A percentile compares a stretch with the other conserved stretches of the same genome.
Conservation (phyloP, 139 green algal genomes). For the Chlorella sorokiniana region DNA sequence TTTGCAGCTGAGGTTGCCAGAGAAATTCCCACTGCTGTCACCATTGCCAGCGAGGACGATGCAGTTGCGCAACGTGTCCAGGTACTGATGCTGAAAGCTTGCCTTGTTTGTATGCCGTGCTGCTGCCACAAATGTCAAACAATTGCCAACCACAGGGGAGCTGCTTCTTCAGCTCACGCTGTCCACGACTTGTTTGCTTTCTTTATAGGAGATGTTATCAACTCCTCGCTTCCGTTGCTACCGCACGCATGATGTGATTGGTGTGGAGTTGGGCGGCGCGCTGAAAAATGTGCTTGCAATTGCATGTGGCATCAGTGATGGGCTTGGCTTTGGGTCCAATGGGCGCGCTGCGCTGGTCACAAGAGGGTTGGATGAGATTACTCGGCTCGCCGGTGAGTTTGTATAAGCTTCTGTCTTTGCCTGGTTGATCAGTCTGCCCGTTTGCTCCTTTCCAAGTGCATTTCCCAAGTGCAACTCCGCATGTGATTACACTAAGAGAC, state of each 20-base stretch:
- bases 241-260: conserved; percentile 60
- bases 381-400: conserved; percentile 50
- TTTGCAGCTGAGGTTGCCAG: conserved; percentile 68
- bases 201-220: conserved; percentile 53
- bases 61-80: conserved; percentile 41
- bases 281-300: conserved; percentile 79
- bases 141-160: too few species aligned
- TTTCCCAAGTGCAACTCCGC: too few species aligned
- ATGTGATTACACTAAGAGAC: too few species aligned
- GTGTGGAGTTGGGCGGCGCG: conserved; percentile 65
- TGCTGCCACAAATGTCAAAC: too few species aligned
- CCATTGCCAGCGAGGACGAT: conserved; percentile 54
- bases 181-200: too few species aligned
- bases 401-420: neutral
- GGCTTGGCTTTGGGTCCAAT: conserved; percentile 68
- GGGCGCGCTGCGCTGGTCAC: conserved; percentile 62
- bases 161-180: too few species aligned
- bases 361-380: conserved; percentile 75
- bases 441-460: too few species aligned
- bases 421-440: neutral
- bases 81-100: too few species aligned
- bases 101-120: too few species aligned
- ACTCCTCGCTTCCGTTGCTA: conserved; percentile 63
- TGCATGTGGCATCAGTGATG: conserved; percentile 68
- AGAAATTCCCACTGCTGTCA: conserved; percentile 58